These are phyloP conservation scores for Coniophora puteana DNA, from an alignment of 1,284 basidiomycete species.

Conservation along the genomic window DNA sequence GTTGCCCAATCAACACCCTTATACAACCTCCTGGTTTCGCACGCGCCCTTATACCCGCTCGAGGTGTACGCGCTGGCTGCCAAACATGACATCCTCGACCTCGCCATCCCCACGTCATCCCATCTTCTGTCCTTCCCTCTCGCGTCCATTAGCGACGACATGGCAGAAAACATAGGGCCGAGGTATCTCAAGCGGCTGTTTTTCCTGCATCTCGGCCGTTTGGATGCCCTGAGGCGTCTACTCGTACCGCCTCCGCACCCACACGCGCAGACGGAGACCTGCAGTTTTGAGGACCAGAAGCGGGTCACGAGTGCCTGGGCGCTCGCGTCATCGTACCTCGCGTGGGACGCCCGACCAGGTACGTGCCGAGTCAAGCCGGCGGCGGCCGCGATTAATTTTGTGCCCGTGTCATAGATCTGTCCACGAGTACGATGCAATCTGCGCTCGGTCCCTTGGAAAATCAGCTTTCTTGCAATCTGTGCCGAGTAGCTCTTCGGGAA, in stretches of 20 bases:
- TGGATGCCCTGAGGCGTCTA: slow-evolving; percentile 31
- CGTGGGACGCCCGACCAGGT: slow-evolving; percentile 35
- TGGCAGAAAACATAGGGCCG: slow-evolving; percentile 36
- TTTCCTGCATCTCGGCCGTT: slow-evolving; percentile 35
- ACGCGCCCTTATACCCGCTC: slow-evolving; percentile 36
- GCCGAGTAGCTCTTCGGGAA: background rate
- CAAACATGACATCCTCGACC: slow-evolving; percentile 31
- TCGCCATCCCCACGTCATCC: slow-evolving; percentile 37
- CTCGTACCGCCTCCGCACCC: slow-evolving; percentile 29
- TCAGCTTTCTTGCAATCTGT: background rate
- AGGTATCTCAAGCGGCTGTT: slow-evolving; percentile 38
- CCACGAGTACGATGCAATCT: background rate
- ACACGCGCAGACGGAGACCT: slow-evolving; percentile 26
- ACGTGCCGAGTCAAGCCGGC: slow-evolving; percentile 1
- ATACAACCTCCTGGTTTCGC: slow-evolving; percentile 33
- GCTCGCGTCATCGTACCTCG: slow-evolving; percentile 30
- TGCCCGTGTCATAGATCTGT: slow-evolving; percentile 2
- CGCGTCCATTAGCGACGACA: slow-evolving; percentile 34
- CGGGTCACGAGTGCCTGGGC: slow-evolving; percentile 31
- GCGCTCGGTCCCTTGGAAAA: background rate
- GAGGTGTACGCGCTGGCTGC: no score
- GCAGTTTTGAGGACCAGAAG: slow-evolving; percentile 25
- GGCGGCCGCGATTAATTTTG: slow-evolving; percentile 8
- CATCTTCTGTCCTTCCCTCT: slow-evolving; percentile 38
- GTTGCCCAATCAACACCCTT: slow-evolving; percentile 25